A percentile compares a stretch with the other conserved stretches of the same genome.
phyloP scores from a whole-genome alignment of 1,284 basidiomycete genomes.

The Ustilago loliicola region DNA sequence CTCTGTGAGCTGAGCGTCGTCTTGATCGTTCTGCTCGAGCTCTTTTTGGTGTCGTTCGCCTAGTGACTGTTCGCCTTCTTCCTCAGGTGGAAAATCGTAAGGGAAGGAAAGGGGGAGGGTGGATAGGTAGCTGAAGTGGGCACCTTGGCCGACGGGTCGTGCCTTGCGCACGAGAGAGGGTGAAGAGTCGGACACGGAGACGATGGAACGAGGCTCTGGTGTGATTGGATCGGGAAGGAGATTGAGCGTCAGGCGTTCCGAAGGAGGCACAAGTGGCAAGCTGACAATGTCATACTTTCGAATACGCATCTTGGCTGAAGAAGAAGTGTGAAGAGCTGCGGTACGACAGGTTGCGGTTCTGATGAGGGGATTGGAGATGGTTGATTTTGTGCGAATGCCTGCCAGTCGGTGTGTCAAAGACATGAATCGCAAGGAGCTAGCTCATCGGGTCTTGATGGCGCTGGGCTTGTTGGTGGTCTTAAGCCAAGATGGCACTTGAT shows the following conservation, averaged over 20 bases:
- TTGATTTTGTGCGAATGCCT: slow-evolving; percentile 19
- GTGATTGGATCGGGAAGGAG: slow-evolving; percentile 79
- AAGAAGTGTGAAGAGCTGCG: slow-evolving; percentile 7
- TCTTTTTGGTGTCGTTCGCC: slow-evolving; percentile 50
- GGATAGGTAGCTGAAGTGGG: slow-evolving; percentile 85
- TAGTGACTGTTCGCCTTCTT: slow-evolving; percentile 44
- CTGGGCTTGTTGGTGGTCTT: slow-evolving; percentile 5
- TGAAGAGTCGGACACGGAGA: slow-evolving; percentile 71
- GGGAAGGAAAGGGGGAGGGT: slow-evolving; percentile 89
- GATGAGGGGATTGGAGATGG: background rate
- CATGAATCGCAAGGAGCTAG: slow-evolving; percentile 18
- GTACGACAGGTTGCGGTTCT: background rate
- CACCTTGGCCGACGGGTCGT: slow-evolving; percentile 75
- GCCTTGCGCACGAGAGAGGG: slow-evolving; percentile 77
- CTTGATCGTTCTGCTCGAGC: slow-evolving; percentile 24
- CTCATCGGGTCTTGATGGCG: background rate
- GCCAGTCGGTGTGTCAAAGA: slow-evolving; percentile 21
- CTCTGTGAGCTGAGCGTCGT: slow-evolving; percentile 32
- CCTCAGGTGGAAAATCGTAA: slow-evolving; percentile 76
- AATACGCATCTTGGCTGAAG: slow-evolving; percentile 25
- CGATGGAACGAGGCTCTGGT: slow-evolving; percentile 73
- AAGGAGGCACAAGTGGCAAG: slow-evolving; percentile 77
- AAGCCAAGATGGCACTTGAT: background rate
- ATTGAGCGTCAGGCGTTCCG: slow-evolving; percentile 77
- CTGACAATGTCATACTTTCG: slow-evolving; percentile 49